Conservation (phyloP, 192 early-diverging fungal species). For the Coemansia sp. region DNA sequence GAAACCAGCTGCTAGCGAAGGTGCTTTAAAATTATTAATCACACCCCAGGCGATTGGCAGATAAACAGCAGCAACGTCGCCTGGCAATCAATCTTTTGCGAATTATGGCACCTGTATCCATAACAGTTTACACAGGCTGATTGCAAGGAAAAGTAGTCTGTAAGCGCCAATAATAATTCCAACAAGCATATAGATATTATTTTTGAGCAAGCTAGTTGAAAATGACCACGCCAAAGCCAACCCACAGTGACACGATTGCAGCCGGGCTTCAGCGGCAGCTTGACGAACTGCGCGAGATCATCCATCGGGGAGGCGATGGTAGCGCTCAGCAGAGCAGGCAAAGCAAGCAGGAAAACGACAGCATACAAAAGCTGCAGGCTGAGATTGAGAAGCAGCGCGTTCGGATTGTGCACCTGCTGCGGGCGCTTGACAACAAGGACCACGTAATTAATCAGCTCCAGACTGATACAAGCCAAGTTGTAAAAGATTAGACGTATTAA, state of each 20-base stretch:
- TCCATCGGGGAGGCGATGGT: background rate
- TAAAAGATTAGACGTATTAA: background rate
- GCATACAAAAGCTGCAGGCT: constrained; percentile 6
- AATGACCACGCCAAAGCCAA: background rate
- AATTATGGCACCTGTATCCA: constrained; percentile 1
- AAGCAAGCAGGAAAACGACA: background rate
- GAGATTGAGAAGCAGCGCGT: constrained; percentile 33
- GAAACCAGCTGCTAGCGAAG: constrained; percentile 8
- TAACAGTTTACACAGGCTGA: background rate
- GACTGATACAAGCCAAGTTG: background rate
- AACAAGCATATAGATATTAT: no score
- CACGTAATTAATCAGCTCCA: constrained; percentile 16
- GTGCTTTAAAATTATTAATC: background rate
- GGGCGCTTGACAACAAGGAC: constrained; percentile 41
- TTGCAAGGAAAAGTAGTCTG: background rate
- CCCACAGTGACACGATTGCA: constrained; percentile 13
- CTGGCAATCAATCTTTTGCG: background rate
- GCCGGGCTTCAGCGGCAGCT: constrained; percentile 42
- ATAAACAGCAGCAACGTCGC: background rate
- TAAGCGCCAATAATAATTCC: no score
- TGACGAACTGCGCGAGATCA: constrained; percentile 34
- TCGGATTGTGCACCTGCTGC: constrained; percentile 36
- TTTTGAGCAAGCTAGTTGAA: background rate
- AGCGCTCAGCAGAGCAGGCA: background rate
- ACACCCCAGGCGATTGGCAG: background rate